Percentiles rank a stretch among this genome's conserved stretches.
These are phyloP conservation scores for Leucocoprinus birnbaumii DNA, from an alignment of 768 basidiomycete species.

Conservation along the genomic window DNA sequence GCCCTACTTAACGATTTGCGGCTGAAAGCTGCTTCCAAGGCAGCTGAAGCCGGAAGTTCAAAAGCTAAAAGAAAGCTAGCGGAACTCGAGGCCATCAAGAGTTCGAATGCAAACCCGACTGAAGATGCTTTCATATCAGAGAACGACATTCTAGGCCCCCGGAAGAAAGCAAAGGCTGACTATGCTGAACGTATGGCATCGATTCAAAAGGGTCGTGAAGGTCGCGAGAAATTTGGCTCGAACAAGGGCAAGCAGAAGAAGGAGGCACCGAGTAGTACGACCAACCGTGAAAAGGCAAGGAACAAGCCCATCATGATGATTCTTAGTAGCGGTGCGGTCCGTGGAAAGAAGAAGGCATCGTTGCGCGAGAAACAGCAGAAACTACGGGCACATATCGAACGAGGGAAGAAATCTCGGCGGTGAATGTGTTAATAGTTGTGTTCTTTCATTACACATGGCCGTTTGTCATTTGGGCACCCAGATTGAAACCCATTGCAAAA, in stretches of 20 bases:
- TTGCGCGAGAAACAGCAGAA: conserved; percentile 80
- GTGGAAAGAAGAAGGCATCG: conserved; percentile 80
- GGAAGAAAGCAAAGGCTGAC: conserved; percentile 90
- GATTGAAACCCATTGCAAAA: conserved; percentile 66
- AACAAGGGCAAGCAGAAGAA: conserved; percentile 91
- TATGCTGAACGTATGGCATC: conserved; percentile 93
- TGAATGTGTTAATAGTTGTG: conserved; percentile 9
- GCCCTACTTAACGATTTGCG: conserved; percentile 87
- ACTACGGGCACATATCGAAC: conserved; percentile 72
- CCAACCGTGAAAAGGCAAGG: conserved; percentile 88
- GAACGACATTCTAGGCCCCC: conserved; percentile 87
- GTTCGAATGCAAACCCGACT: conserved; percentile 38
- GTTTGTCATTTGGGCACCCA: conserved; percentile 37
- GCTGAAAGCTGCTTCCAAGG: conserved; percentile 70
- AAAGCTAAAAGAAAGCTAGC: conserved; percentile 89
- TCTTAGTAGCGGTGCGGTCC: conserved; percentile 70
- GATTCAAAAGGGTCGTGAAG: conserved; percentile 91
- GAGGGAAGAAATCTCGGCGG: conserved; percentile 51
- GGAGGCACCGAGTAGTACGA: conserved; percentile 76
- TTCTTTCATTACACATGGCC: not conserved
- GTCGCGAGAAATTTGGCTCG: conserved; percentile 89
- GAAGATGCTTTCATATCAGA: conserved; percentile 78
- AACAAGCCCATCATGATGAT: conserved; percentile 98
- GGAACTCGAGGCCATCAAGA: conserved; percentile 59
- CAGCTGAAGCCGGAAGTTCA: conserved; percentile 68